phyloP scores from a whole-genome alignment of 1,284 basidiomycete species.

The Ganoderma boninense region DNA sequence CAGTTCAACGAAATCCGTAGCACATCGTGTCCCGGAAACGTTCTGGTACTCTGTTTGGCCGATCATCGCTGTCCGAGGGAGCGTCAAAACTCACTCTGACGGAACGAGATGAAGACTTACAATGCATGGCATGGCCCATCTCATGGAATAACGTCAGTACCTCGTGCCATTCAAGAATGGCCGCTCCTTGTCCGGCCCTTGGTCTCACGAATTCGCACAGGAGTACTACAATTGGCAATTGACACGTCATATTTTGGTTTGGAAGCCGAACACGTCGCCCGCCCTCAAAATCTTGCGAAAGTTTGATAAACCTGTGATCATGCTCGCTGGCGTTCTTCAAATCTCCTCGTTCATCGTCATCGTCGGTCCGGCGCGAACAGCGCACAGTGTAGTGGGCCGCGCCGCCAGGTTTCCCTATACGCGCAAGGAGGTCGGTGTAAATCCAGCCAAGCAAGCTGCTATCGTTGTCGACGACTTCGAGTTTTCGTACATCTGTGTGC shows the following conservation, averaged over 20 bases:
- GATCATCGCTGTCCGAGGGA: no score
- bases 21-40: constrained; percentile 93
- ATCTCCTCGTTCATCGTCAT: constrained; percentile 85
- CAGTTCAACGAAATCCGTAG: constrained; percentile 98
- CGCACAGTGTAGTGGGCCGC: constrained; percentile 98
- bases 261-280: constrained; percentile 64
- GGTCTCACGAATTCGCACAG: constrained; percentile 89
- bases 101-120: constrained; percentile 64
- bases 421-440: constrained; percentile 91
- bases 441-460: constrained; percentile 92
- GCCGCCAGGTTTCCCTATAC: constrained; percentile 87
- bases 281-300: constrained; percentile 70
- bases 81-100: no score
- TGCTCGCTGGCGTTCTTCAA: constrained; percentile 50
- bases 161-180: constrained; percentile 91
- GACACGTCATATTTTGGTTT: constrained; percentile 76
- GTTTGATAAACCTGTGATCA: constrained; percentile 43
- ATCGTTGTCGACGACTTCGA: constrained; percentile 92
- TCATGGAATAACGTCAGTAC: constrained; percentile 97
- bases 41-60: constrained; percentile 98
- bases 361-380: constrained; percentile 91
- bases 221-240: constrained; percentile 92
- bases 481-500: constrained; percentile 88
- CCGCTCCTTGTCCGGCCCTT: constrained; percentile 65
- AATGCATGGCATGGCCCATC: constrained; percentile 99